Conservation (phyloP, 345 rosid genomes). For the Moringa oleifera region DNA sequence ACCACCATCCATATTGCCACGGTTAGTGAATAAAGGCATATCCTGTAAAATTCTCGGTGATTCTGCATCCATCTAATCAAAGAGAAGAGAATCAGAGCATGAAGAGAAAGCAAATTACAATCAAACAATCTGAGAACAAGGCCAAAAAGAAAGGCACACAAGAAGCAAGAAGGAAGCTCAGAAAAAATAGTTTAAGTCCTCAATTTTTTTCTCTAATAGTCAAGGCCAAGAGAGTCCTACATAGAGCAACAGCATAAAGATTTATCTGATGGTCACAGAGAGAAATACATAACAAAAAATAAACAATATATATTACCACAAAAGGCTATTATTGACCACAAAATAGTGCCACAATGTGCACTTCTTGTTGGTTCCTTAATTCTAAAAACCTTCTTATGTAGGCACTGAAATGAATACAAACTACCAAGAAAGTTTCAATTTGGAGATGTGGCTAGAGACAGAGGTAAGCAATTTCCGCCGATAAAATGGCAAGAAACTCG, state of each 20-base stretch:
- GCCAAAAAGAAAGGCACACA: background rate
- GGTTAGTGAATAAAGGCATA: conserved; percentile 5
- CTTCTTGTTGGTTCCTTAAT: background rate
- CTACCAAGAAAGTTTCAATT: background rate
- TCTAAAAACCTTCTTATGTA: background rate
- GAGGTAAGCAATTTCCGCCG: background rate
- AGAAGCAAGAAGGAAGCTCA: background rate
- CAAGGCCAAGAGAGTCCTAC: background rate
- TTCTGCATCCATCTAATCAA: conserved; percentile 38
- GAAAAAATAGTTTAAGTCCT: no score
- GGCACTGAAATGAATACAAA: background rate
- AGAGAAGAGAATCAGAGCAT: conserved; percentile 14
- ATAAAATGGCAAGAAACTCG: background rate
- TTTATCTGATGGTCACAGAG: no score
- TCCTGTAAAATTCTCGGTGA: conserved; percentile 18
- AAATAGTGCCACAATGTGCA: no score
- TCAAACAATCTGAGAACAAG: background rate
- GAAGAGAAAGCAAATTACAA: conserved; percentile 6
- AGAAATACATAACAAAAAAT: no score
- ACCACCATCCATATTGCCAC: conserved; percentile 18
- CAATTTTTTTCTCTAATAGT: background rate
- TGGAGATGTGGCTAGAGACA: background rate
- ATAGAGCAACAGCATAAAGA: no score
- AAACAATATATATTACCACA: no score
- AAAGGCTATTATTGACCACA: no score